Conservation (phyloP, 148 eudicot genomes). For the Drosera capensis region DNA sequence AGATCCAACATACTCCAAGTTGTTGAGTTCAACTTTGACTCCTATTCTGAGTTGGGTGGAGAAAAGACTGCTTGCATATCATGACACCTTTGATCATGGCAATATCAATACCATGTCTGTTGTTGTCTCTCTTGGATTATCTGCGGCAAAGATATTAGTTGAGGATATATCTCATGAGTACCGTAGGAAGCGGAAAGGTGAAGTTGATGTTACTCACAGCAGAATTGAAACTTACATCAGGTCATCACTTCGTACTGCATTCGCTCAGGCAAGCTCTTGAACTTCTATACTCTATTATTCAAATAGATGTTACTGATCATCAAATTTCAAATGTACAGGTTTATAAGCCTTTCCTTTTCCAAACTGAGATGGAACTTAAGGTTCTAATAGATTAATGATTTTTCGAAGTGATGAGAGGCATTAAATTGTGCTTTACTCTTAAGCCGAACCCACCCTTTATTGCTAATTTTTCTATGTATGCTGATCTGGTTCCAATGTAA, state of each 20-base stretch:
- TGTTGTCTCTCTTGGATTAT: slow-evolving; percentile 75
- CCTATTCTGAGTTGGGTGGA: slow-evolving; percentile 94
- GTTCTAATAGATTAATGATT: too few species aligned
- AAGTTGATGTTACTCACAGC: slow-evolving; percentile 85
- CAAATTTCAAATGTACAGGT: too few species aligned
- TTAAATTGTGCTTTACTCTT: too few species aligned
- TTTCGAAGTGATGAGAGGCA: too few species aligned
- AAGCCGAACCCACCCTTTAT: too few species aligned
- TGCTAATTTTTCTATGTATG: too few species aligned
- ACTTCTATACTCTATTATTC: too few species aligned
- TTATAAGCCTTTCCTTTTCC: too few species aligned
- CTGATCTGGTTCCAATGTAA: too few species aligned
- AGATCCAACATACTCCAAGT: slow-evolving; percentile 66
- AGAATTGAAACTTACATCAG: slow-evolving; percentile 93
- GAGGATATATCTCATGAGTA: slow-evolving; percentile 97
- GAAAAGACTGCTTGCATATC: slow-evolving; percentile 94
- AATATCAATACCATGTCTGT: slow-evolving; percentile 77
- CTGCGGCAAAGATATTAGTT: slow-evolving; percentile 76
- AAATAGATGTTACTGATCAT: too few species aligned
- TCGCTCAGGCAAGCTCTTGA: slow-evolving; percentile 83
- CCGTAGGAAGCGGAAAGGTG: slow-evolving; percentile 80
- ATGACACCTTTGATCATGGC: slow-evolving; percentile 74
- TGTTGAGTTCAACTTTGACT: slow-evolving; percentile 74
- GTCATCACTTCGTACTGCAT: slow-evolving; percentile 96
- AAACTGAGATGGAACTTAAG: too few species aligned